Conservation (phyloP, 202 grass and related monocot species). For the Carex arenaria region DNA sequence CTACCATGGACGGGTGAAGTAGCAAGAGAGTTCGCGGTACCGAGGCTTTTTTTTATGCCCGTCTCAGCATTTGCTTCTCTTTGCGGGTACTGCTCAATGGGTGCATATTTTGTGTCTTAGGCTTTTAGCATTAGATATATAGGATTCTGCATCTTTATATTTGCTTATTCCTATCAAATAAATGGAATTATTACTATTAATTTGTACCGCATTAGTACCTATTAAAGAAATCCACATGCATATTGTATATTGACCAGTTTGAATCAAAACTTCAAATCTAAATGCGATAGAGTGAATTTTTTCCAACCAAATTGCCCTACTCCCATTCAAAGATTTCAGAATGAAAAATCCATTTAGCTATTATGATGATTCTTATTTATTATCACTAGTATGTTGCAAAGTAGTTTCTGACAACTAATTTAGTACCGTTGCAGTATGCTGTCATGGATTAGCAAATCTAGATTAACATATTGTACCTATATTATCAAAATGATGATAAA, state of each 20-base stretch:
- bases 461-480: too few species aligned
- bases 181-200: not conserved
- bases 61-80: not conserved
- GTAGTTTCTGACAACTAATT: not conserved
- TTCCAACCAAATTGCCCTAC: not conserved
- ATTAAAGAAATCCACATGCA: not conserved
- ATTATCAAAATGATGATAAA: too few species aligned
- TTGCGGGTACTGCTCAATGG: conserved; percentile 8
- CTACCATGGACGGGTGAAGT: conserved; percentile 19
- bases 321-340: not conserved
- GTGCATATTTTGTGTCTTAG: not conserved
- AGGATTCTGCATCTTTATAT: not conserved
- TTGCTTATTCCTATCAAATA: not conserved
- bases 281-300: not conserved
- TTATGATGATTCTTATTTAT: not conserved
- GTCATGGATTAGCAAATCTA: too few species aligned
- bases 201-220: not conserved
- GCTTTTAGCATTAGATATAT: not conserved
- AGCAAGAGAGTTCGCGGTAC: conserved; percentile 15
- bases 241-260: not conserved
- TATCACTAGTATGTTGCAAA: not conserved
- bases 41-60: conserved; percentile 15
- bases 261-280: not conserved
- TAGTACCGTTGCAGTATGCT: not conserved
- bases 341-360: not conserved